These are phyloP conservation scores for Mucor racemosus DNA, from an alignment of 371 early-diverging fungal genomes.

Conservation along the genomic window DNA sequence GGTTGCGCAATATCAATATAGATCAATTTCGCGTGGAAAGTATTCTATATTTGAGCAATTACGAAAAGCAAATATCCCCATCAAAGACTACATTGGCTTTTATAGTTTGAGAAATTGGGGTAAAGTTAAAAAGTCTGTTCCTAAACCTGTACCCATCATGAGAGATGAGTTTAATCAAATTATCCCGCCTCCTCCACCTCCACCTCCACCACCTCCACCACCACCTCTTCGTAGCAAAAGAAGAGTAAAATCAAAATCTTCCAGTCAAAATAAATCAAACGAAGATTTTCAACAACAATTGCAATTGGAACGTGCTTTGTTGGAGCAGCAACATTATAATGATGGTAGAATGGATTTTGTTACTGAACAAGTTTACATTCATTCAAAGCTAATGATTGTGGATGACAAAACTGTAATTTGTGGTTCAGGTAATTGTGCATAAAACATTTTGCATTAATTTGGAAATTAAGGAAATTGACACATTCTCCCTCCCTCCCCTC, in stretches of 20 bases:
- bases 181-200: background rate
- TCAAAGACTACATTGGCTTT: conserved; percentile 78
- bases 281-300: conserved; percentile 6
- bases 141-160: background rate
- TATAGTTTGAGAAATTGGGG: conserved; percentile 80
- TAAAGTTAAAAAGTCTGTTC: conserved; percentile 28
- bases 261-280: conserved; percentile 12
- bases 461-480: background rate
- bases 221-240: background rate
- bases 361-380: conserved; percentile 86
- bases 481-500: too few relatives aligned
- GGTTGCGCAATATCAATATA: conserved; percentile 84
- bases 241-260: conserved; percentile 4
- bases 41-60: conserved; percentile 72
- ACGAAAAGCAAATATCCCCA: conserved; percentile 63
- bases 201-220: background rate
- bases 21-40: conserved; percentile 79
- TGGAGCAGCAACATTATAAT: conserved; percentile 12
- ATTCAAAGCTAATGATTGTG: conserved; percentile 85
- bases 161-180: background rate
- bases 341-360: conserved; percentile 46
- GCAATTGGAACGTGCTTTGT: background rate
- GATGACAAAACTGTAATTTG: conserved; percentile 76
- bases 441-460: background rate
- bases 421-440: conserved; percentile 50